Evolutionary conservation across 202 grass and related monocot species (phyloP), one percentile per base, ranked within the genome.

Genomic region (Carex sylvatica): DNA sequence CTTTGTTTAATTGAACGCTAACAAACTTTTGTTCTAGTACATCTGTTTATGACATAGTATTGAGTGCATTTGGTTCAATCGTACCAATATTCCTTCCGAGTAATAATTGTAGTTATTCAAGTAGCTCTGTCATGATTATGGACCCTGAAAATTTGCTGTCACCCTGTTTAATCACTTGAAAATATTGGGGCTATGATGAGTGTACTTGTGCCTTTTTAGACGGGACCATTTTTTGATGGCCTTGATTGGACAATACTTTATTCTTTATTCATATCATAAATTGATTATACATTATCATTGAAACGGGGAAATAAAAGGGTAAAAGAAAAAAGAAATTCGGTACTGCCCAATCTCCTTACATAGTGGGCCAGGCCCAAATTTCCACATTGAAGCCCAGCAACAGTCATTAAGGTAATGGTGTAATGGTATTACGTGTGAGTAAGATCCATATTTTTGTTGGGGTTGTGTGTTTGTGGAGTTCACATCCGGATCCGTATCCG

Each of bases 1-100:
- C 5, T 35, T 36, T 77, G 7, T 58, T 36, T 56, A 33, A 19
- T 33, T 4, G 13, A 54, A 69, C 55, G 16, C 30, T 51, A 68
- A 53, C 26, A 65, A 63, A 77, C 42, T 75, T 71, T 84, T 70
- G 40, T 84, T 84, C 46, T 76, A 70, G 8, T 42, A 12, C 38
- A 33, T 4, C 33, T 26, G 33, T 35, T 4, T 55, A 66, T 82
- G 15, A 30, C 65, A 82, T 35, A 58, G 53, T 56, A 55, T 36
- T 36, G 40, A 69, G 80, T 68, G 63, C 80, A 82, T 67, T 28
- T 66, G 61, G 28, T 82, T 69, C 80, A 1, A 49, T 82, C 12
- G 42, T n/a, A 67, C 61, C 49, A 51, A 62, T 81, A 82, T 82
- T 82, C 80, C 80, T 38, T 33, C 23, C 36, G 0, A 20, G 14